Evolutionary conservation across 2,329 filamentous ascomycete genomes (phyloP).

Genomic region (Epichloe typhina): DNA sequence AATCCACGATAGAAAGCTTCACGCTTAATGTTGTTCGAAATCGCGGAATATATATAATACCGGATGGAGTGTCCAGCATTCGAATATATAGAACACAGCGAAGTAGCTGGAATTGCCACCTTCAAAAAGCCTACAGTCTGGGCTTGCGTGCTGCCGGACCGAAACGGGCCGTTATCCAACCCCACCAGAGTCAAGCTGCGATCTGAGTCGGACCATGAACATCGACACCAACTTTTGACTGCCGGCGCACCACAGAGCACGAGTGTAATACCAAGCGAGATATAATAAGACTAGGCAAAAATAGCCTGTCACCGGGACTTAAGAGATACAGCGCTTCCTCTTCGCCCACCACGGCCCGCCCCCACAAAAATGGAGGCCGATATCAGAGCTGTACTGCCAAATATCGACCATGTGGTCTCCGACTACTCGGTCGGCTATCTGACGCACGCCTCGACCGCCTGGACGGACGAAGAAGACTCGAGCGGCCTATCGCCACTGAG

Average conservation of each 20-base stretch:
- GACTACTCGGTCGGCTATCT: slow-evolving; percentile 93
- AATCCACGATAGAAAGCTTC: no score
- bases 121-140: background rate
- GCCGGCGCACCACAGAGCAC: background rate
- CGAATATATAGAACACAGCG: no score
- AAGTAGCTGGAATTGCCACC: no score
- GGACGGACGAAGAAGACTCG: slow-evolving; percentile 59
- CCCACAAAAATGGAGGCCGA: slow-evolving; percentile 62
- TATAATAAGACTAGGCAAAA: no score
- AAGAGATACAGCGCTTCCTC: background rate
- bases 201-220: background rate
- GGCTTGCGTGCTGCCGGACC: background rate
- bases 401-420: slow-evolving; percentile 77
- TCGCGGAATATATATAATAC: no score
- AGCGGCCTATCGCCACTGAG: slow-evolving; percentile 61
- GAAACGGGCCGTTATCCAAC: background rate
- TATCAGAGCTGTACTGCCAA: slow-evolving; percentile 70
- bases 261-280: no score
- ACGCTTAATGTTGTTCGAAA: no score
- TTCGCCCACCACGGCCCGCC: background rate
- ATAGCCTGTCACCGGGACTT: no score
- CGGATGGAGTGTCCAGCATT: no score
- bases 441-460: slow-evolving; percentile 79
- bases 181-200: background rate
- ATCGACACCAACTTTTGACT: background rate